Percentiles rank a stretch among this genome's conserved stretches.
phyloP scores from a whole-genome alignment of 306 rosid species.

The Glycine latifolia region DNA sequence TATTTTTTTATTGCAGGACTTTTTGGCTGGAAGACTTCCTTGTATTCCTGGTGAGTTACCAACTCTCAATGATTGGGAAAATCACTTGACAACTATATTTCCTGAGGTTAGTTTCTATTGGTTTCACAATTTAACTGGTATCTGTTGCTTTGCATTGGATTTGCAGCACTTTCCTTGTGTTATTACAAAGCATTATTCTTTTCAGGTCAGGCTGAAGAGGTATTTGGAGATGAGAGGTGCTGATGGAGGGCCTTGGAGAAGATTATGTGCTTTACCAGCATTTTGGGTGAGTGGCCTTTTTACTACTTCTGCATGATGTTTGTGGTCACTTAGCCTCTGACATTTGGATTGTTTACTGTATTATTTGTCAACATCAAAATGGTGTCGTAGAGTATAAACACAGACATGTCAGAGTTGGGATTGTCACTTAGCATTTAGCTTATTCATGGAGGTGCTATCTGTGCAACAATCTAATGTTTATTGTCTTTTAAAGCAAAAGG shows the following conservation, averaged over 20 bases:
- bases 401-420: not conserved
- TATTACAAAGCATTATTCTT: constrained; percentile 30
- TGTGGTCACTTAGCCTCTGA: constrained; percentile 24
- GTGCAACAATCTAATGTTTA: constrained; percentile 7
- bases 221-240: constrained; percentile 99
- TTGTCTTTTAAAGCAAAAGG: constrained; percentile 17
- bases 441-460: constrained; percentile 18
- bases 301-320: constrained; percentile 37
- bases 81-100: constrained; percentile 94
- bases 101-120: constrained; percentile 74
- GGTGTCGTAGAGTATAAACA: not conserved
- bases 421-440: not conserved
- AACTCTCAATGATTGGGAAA: constrained; percentile 95
- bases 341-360: constrained; percentile 13
- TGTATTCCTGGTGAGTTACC: constrained; percentile 92
- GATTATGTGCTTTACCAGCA: constrained; percentile 97
- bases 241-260: constrained; percentile 99
- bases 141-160: constrained; percentile 39
- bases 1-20: constrained; percentile 73
- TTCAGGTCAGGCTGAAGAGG: constrained; percentile 97
- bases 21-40: constrained; percentile 84
- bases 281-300: constrained; percentile 75
- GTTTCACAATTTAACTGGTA: constrained; percentile 28
- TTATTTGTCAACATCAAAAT: not conserved
- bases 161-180: constrained; percentile 39